Evolutionary conservation across 31 red algal genomes (phyloP), one percentile per base, ranked within the genome.

Genomic region (Pterothamnion heteromorphum): DNA sequence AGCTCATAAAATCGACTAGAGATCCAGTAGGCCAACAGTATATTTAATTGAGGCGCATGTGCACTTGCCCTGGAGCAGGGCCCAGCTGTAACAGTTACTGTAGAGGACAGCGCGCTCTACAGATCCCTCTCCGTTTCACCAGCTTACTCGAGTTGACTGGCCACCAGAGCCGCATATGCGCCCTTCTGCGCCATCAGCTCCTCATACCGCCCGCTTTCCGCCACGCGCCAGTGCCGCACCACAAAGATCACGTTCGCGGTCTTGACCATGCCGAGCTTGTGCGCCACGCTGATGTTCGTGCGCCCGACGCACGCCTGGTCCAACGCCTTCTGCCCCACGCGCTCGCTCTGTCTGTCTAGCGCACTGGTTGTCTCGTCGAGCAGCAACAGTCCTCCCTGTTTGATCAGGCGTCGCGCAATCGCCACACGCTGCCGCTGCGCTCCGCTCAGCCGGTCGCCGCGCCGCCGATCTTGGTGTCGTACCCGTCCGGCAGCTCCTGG

Each of bases 311-410:
- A 74, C 0, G 93, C 91, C 22, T 72, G 74, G 22, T 95, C 92
- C 0, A 98, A 89, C 0, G 95, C 95, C 3, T 90, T 36, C 84
- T 95, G 95, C 36, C 96, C 94, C 33, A 78, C 57, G 0, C 89
- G 80, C 88, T 98, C 97, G 23, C 85, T 91, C 4, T 93, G 94
- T 4, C 93, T 89, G 91, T 98, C 97, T 57, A 98, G 84, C 74
- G 97, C 97, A 74, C 94, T 95, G 0, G 97, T 98, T 2, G 97
- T 95, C 90, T 98, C 97, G 87, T 98, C 97, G 28, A 98, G 80
- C 71, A 96, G 74, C 26, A 98, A 82, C 35, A 97, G 89, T 43
- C 89, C 88, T 14, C 95, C 95, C 0, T 90, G 44, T 24, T 93
- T 82, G 4, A 98, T 88, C 0, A 98, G 83, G 35, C 94, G 93